Conservation (phyloP, 345 rosid species). For the Brassica rapa region DNA sequence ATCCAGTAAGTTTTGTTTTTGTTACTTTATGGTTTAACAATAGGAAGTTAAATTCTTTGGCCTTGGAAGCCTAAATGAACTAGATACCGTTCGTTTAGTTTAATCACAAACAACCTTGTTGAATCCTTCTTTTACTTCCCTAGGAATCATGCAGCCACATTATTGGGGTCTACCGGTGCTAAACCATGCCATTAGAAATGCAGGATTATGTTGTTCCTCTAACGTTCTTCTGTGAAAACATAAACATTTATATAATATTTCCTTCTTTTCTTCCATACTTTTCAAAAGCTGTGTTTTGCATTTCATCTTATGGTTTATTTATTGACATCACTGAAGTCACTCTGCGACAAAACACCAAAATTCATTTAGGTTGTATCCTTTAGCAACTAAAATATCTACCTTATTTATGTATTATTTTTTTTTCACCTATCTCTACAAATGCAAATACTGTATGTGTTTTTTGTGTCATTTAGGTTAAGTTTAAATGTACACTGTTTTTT, state of each 20-base stretch:
- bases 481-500: conserved; percentile 3
- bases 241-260: no score
- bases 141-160: not conserved
- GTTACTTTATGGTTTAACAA: not conserved
- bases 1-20: not conserved
- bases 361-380: no score
- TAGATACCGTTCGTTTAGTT: not conserved
- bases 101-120: not conserved
- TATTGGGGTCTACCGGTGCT: not conserved
- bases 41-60: not conserved
- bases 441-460: not conserved
- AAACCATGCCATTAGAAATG: conserved; percentile 4
- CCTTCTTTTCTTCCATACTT: no score
- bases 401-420: not conserved
- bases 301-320: no score
- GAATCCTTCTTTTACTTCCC: conserved; percentile 9
- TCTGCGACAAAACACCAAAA: no score
- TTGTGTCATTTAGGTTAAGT: not conserved
- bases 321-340: no score
- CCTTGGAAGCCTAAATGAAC: not conserved
- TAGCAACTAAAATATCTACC: not conserved
- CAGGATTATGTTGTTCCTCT: not conserved
- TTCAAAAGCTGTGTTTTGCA: no score
- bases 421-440: not conserved
- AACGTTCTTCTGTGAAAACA: no score